Evolutionary conservation across 1,284 basidiomycete genomes (phyloP), one percentile per base, ranked within the genome.

Genomic region (Cerrena zonata): DNA sequence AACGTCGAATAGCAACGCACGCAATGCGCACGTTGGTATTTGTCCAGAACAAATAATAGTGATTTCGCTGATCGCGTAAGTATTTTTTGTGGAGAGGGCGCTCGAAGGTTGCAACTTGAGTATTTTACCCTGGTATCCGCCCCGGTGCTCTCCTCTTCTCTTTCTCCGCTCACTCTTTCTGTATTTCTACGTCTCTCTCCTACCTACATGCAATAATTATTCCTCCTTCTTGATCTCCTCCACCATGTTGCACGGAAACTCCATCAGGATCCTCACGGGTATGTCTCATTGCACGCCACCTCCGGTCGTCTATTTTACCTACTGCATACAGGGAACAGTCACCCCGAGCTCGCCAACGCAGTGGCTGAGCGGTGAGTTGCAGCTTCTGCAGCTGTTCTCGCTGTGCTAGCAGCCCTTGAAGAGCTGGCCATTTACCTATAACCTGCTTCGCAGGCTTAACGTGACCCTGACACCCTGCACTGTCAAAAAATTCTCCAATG

Each of bases 401-500:
- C n/a, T n/a, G 11, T 36, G 11, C 50, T 49, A 47, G 52, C 61
- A 55, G 54, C 57, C n/a, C 63, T 53, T 15, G n/a, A 60, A 15
- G 61, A 60, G n/a, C 59, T 55, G 57, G 58, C 52, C 61, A 73
- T 68, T 68, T 66, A 65, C 69, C 61, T 61, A 64, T 61, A 64
- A 62, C 66, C 55, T 57, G 65, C 57, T 58, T 42, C 48, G 41
- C 75, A 94, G 94, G 69, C 90, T 99, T 59, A 91, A 91, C 63
- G 87, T 95, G 49, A 80, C 85, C 56, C 80, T 98, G 59, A 94
- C 93, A 27, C 89, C 91, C 49, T 92, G 89, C 71, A 88, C 87
- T 52, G 91, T 95, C 66, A 89, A 90, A 66, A 95, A 94, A 68
- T 99, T 99, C 72, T 93, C 94, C 62, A 96, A 94, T 66, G 90